Evolutionary conservation across 257 asterid species (phyloP).

Genomic region (Solanum appendiculatum): DNA sequence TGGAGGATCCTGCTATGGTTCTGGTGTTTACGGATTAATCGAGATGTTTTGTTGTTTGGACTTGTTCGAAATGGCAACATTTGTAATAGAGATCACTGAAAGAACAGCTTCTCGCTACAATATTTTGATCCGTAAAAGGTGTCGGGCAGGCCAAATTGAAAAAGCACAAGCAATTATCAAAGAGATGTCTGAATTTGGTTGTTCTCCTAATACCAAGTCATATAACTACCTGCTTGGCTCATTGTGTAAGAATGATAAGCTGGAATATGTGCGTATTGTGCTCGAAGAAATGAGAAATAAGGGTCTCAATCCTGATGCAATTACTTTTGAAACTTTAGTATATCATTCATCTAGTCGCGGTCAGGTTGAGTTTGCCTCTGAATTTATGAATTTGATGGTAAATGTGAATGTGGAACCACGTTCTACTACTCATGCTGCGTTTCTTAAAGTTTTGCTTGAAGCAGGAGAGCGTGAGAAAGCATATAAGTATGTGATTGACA

Average conservation of each 20-base stretch:
- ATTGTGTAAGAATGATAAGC: conserved; percentile 38
- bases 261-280: conserved; percentile 25
- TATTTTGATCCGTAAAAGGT: conserved; percentile 54
- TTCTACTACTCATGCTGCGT: conserved; percentile 31
- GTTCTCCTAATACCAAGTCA: conserved; percentile 26
- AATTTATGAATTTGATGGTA: conserved; percentile 42
- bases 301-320: conserved; percentile 33
- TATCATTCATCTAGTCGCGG: conserved; percentile 33
- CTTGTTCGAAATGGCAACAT: conserved; percentile 59
- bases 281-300: conserved; percentile 46
- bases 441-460: conserved; percentile 38
- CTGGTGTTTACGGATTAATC: conserved; percentile 51
- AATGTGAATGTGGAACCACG: conserved; percentile 45
- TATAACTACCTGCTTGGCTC: conserved; percentile 67
- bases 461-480: conserved; percentile 39
- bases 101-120: conserved; percentile 31
- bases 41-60: conserved; percentile 53
- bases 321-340: conserved; percentile 56
- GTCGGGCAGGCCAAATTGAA: conserved; percentile 47
- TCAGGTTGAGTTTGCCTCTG: conserved; percentile 28
- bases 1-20: conserved; percentile 62
- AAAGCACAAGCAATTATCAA: conserved; percentile 40
- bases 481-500: conserved; percentile 38
- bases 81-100: conserved; percentile 42
- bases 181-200: conserved; percentile 38